Evolutionary conservation across 805 yeast genomes (phyloP), one percentile per base, ranked within the genome.

Genomic region (Hanseniaspora clermontiae): DNA sequence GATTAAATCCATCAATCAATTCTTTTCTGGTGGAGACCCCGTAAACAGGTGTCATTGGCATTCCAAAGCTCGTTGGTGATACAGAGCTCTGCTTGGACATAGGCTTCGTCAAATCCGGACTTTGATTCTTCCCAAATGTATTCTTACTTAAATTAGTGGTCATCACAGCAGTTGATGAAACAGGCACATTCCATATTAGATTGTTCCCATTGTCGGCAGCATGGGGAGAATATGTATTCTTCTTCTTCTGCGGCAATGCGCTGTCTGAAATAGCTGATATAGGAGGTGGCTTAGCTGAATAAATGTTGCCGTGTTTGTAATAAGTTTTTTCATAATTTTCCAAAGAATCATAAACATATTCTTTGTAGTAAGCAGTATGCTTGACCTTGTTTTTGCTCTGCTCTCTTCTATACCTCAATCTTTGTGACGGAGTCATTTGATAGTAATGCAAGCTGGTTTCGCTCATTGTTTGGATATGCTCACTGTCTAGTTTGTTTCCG

Each of bases 181-280:
- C 72, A 9, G 83, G 83, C 11, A 79, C 79, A 59, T 78, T 78
- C 73, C 77, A 78, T 56, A 77, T 74, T 15, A 72, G 74, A 52
- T 70, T 71, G 58, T 71, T 74, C 3, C 58, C 50, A 14, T 58
- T 59, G 14, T 48, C 52, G 6, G 40, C 32, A 14, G 19, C 19
- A 9, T 40, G 34, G 34, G 38, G 9, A 17, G 15, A 32, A 10
- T 19, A 15, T 11, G 17, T 42, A 37, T 19, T 32, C n/a, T 1
- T 50, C 15, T 27, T 47, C 10, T 40, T 55, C 7, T 24, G 27
- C 45, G 56, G 38, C 19, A 42, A 5, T 7, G 20, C 29, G 12
- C 19, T 46, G 8, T 20, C 43, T 24, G 55, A 51, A n/a, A 11
- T 10, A 8, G 37, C 43, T 14, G 49, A 15, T 19, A 51, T 51